Base-by-base conservation (phyloP, 2,329 filamentous ascomycete genomes). In the Leptodontidium sp. region DNA sequence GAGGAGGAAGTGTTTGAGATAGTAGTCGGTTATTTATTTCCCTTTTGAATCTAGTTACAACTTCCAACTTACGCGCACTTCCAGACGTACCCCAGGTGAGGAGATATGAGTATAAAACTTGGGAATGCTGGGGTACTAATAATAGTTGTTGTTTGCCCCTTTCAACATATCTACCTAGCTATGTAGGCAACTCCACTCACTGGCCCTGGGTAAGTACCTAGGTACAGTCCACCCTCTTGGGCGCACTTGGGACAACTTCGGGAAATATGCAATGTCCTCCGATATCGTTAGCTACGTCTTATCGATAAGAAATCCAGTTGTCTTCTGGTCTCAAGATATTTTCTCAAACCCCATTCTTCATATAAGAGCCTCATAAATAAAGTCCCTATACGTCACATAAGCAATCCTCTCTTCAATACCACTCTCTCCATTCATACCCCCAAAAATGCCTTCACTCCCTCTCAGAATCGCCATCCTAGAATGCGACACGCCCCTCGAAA, bases 391-490 rank as follows among this genome's bases (percentile, higher is more conserved):
- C 21, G 6, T 50, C 4, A 15, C 12, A 7, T 1, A 47, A 47
- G 8, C 17, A n/a, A 49, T 49, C 17, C 47, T 49, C 17, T n/a
- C 47, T 49, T 49, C 17, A 8, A 26, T 53, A 12, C 50, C 62
- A 57, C 8, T 21, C 11, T 2, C n/a, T 57, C 4, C 38, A 3
- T 24, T 21, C 21, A 59, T 45, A 2, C 4, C 29, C 4, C 21
- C 38, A 32, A 69, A 47, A 52, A 78, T 78, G 77, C 66, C 76
- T 5, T 67, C 66, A 29, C 71, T 70, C 7, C 76, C 76, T 47
- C 75, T 79, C 57, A 76, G 78, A 57, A 78, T 98, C 80, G 94
- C 94, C 58, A 87, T 98, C 74, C 89, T 98, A 74, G 93, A 97
- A 84, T 91, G 92, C 83, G 95, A 97, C 81, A 92, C 88, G 1